Percentiles rank a stretch among this genome's conserved stretches.
These are phyloP conservation scores for sorghum (Sorghum bicolor) DNA, from an alignment of 176 grass and related monocot species.

Conservation along the genomic window Sorghum_bicolor_NCBIv3 NC_012874.2:69606501-69607000, in stretches of 20 bases:
- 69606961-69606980: not conserved
- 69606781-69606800: not conserved
- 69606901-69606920: not conserved
- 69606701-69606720: not conserved
- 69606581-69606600: not conserved
- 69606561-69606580: not conserved
- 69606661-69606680: not conserved
- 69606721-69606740: not conserved
- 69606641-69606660: not conserved
- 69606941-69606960: not conserved
- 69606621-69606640: not conserved
- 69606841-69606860: not conserved
- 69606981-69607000: not conserved
- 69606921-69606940: not conserved
- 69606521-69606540: too few species aligned
- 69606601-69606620: not conserved
- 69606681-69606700: not conserved
- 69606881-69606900: not conserved
- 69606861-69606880: not conserved
- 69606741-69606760: not conserved
- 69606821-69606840: not conserved
- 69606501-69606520: not conserved
- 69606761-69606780: not conserved
- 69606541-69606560: too few species aligned
- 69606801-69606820: not conserved